Base-by-base conservation (phyloP, 2,329 filamentous ascomycete genomes). In the Beauveria australis region DNA sequence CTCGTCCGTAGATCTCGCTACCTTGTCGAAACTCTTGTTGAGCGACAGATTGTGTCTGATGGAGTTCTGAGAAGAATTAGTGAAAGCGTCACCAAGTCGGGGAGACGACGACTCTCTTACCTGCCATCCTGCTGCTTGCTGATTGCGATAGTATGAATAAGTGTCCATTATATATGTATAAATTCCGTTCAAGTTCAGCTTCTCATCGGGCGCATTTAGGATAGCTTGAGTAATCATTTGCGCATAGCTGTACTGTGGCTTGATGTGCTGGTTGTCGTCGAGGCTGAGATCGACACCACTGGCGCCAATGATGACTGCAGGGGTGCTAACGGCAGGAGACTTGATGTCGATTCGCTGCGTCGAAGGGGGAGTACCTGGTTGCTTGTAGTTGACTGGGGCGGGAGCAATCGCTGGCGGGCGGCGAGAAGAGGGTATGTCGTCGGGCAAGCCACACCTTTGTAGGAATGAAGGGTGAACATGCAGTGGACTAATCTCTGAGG, bases 211-310 rank as follows among this genome's bases (percentile, higher is more conserved):
- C 2, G 89, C 92, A 41, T 89, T 89, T 66, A 97, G 81, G 64
- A 99, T 97, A 1, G 94, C 94, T 75, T 97, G 94, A 0, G 92
- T 94, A 65, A 99, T 99, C 79, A 99, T 86, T 71, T 96, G 91
- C 3, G 94, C 92, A 74, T 99, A 99, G 73, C 93, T 97, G 73
- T 90, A 96, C 51, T 92, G 90, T 1, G 94, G 95, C 73, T 99
- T 99, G 69, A 97, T 85, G 65, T 97, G 91, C 71, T 89, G 89
- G 65, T 92, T 91, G 33, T 87, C 84, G 66, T 97, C 92, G 40
- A 87, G 81, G 69, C 91, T 92, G 64, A 92, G 83, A 73, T 94
- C 89, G 58, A 92, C 84, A 63, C 85, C 81, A 62, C 76, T 79
- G 53, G 80, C 67, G 9, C 72, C 73, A 22, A 74, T 67, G 62